Evolutionary conservation across 306 rosid genomes (phyloP).

Genomic region (Benincasa hispida): DNA sequence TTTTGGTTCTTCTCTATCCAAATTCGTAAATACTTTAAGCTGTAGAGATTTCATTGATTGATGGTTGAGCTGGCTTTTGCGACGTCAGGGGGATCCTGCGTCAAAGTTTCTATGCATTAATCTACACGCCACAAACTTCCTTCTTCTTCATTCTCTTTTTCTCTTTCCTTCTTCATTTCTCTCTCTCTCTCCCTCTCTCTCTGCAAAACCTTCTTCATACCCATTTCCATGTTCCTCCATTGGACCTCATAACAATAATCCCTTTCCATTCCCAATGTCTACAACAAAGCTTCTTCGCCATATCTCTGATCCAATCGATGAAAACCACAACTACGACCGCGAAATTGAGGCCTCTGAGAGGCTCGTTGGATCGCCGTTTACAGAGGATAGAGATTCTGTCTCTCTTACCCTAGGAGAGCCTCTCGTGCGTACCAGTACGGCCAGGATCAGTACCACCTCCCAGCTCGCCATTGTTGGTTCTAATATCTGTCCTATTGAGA

Average conservation of each 20-base stretch:
- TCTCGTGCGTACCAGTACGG: conserved; percentile 24
- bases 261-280: background rate
- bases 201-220: background rate
- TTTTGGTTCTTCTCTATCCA: background rate
- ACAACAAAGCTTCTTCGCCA: background rate
- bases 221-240: background rate
- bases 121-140: background rate
- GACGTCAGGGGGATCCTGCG: background rate
- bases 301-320: background rate
- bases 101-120: background rate
- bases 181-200: background rate
- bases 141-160: background rate
- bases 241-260: background rate
- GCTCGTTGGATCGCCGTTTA: background rate
- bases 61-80: background rate
- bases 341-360: conserved; percentile 14
- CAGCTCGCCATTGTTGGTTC: conserved; percentile 71
- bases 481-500: conserved; percentile 58
- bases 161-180: background rate
- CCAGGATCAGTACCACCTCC: conserved; percentile 53
- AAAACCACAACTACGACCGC: background rate
- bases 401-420: conserved; percentile 20
- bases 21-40: background rate
- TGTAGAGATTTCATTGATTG: background rate
- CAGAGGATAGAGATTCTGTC: background rate